Conservation (phyloP, 192 early-diverging fungal species). For the Coemansia sp. region DNA sequence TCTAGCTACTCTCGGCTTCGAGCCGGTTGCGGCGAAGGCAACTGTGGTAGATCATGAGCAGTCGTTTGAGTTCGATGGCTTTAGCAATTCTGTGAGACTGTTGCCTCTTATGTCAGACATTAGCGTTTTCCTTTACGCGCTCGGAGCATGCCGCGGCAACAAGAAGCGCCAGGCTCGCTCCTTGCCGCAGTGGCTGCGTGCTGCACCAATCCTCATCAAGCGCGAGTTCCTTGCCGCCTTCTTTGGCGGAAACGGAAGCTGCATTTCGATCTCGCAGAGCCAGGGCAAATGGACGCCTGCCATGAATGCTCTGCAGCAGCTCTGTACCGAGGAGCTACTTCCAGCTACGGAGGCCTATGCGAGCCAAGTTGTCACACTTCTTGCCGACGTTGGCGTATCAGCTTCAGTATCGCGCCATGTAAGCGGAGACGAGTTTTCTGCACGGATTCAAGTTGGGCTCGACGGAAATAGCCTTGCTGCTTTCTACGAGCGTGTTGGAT, state of each 20-base stretch:
- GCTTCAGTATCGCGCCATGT: slow-evolving; percentile 3
- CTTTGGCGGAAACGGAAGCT: slow-evolving; percentile 9
- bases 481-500: slow-evolving; percentile 32
- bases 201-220: slow-evolving; percentile 19
- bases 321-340: background rate
- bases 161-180: no score
- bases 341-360: slow-evolving; percentile 10
- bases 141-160: slow-evolving; percentile 6
- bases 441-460: slow-evolving; percentile 1
- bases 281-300: slow-evolving; percentile 7
- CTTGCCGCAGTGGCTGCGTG: slow-evolving; percentile 26
- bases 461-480: slow-evolving; percentile 7
- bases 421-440: no score
- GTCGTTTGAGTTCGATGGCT: no score
- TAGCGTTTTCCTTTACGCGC: slow-evolving; percentile 9
- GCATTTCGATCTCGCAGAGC: slow-evolving; percentile 11
- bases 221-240: slow-evolving; percentile 34
- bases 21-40: background rate
- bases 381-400: slow-evolving; percentile 19
- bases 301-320: slow-evolving; percentile 13
- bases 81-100: background rate
- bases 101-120: slow-evolving; percentile 2
- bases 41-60: no score
- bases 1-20: slow-evolving; percentile 24
- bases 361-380: slow-evolving; percentile 12